Percentiles rank a stretch among this genome's conserved stretches.
These are phyloP conservation scores for Pseudogymnoascus sp. DNA, from an alignment of 2,329 filamentous ascomycete genomes.

Conservation along the genomic window DNA sequence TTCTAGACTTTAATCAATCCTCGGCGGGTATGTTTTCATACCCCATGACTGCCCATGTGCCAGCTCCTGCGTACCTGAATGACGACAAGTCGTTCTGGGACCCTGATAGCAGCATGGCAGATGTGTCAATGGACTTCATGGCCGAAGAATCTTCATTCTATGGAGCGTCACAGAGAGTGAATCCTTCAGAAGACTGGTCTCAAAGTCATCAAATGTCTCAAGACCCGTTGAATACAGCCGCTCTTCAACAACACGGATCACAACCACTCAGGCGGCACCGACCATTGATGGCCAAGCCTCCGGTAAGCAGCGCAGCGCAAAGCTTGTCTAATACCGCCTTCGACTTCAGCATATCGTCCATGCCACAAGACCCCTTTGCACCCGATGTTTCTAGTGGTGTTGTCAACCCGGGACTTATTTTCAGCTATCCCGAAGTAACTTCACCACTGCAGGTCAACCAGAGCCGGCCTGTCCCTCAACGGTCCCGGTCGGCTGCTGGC, in stretches of 20 bases:
- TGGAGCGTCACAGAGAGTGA: slow-evolving; percentile 36
- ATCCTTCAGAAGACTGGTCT: slow-evolving; percentile 51
- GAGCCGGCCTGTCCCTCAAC: slow-evolving; percentile 16
- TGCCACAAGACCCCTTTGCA: slow-evolving; percentile 44
- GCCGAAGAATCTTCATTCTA: slow-evolving; percentile 29
- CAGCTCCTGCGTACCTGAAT: slow-evolving; percentile 38
- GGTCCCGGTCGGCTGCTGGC: slow-evolving; percentile 24
- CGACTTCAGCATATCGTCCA: slow-evolving; percentile 33
- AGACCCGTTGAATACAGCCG: slow-evolving; percentile 30
- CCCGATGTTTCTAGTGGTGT: slow-evolving; percentile 39
- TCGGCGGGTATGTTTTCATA: slow-evolving; percentile 53
- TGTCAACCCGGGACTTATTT: slow-evolving; percentile 55
- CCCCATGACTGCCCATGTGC: slow-evolving; percentile 51
- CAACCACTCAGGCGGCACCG: neutral
- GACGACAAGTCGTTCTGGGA: slow-evolving; percentile 49
- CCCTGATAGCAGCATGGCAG: slow-evolving; percentile 41
- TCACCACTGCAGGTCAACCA: neutral
- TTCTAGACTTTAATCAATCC: slow-evolving; percentile 27
- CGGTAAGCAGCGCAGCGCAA: slow-evolving; percentile 11
- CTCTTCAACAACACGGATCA: slow-evolving; percentile 1
- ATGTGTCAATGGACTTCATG: slow-evolving; percentile 55
- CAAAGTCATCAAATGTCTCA: slow-evolving; percentile 49
- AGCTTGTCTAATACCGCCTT: slow-evolving; percentile 39
- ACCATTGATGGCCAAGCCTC: slow-evolving; percentile 8
- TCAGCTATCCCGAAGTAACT: slow-evolving; percentile 38